Conservation (phyloP, 306 rosid species). For the Cicer yamashitae region DNA sequence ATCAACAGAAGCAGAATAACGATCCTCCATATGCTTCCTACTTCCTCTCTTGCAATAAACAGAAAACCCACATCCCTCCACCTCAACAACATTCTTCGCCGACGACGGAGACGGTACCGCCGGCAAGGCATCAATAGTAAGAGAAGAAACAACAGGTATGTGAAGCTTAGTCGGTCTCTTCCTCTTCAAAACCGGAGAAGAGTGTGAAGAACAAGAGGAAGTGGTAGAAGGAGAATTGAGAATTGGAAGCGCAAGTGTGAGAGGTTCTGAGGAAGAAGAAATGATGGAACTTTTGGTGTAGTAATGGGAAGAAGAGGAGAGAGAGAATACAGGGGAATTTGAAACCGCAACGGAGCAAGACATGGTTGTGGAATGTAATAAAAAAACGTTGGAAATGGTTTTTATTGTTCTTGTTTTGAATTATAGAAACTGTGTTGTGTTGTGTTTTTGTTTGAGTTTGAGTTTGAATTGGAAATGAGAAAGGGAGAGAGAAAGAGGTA, state of each 20-base stretch:
- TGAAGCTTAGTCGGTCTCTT: conserved; percentile 78
- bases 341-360: conserved; percentile 72
- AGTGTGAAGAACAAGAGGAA: conserved; percentile 50
- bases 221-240: conserved; percentile 46
- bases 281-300: conserved; percentile 49
- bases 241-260: conserved; percentile 50
- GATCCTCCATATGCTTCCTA: conserved; percentile 86
- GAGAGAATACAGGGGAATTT: conserved; percentile 68
- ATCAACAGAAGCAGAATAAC: conserved; percentile 68
- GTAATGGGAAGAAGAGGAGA: conserved; percentile 56
- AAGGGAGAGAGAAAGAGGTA: not conserved
- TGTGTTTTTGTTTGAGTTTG: not conserved
- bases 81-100: conserved; percentile 62
- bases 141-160: conserved; percentile 63
- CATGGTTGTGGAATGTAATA: conserved; percentile 46
- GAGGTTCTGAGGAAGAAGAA: conserved; percentile 55
- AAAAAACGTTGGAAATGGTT: conserved; percentile 14
- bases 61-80: conserved; percentile 59
- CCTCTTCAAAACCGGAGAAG: conserved; percentile 71
- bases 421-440: not conserved
- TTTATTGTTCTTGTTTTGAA: not conserved
- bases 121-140: conserved; percentile 38
- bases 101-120: conserved; percentile 43
- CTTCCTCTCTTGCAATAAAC: conserved; percentile 86
- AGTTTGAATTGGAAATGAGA: conserved; percentile 2